Percentiles rank a stretch among this genome's conserved stretches.
These are phyloP conservation scores for Coemansia biformis DNA, from an alignment of 192 early-diverging fungal genomes.

Conservation along the genomic window DNA sequence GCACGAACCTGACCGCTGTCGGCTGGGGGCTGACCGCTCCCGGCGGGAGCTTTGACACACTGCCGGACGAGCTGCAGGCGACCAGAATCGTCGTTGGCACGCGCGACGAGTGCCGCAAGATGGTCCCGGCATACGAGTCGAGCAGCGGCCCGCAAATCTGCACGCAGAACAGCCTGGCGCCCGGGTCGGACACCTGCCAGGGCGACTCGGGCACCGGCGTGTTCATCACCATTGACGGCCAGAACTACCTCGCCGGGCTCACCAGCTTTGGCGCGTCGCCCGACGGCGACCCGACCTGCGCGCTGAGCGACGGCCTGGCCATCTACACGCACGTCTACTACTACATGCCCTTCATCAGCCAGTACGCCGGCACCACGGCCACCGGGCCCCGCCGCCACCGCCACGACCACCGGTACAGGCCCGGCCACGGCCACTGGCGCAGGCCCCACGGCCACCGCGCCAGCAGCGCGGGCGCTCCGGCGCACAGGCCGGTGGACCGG, in stretches of 20 bases:
- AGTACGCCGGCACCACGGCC: background rate
- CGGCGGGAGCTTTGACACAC: background rate
- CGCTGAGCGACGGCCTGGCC: conserved; percentile 34
- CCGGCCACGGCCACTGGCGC: no score
- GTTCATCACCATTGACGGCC: conserved; percentile 11
- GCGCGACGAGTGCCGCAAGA: conserved; percentile 17
- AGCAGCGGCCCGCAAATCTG: conserved; percentile 46
- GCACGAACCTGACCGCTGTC: conserved; percentile 19
- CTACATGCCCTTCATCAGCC: conserved; percentile 23
- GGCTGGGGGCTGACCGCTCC: conserved; percentile 34
- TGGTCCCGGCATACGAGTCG: conserved; percentile 22
- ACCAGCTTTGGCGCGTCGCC: conserved; percentile 42
- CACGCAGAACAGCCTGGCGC: conserved; percentile 36
- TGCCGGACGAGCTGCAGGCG: conserved; percentile 23
- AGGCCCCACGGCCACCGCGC: no score
- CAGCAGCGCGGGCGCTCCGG: no score
- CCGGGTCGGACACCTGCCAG: conserved; percentile 40
- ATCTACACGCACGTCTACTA: conserved; percentile 38
- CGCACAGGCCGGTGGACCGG: no score
- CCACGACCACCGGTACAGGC: no score
- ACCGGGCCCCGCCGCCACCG: no score
- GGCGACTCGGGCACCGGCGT: conserved; percentile 45
- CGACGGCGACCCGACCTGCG: conserved; percentile 34
- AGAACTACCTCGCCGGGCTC: conserved; percentile 25
- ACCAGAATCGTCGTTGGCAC: conserved; percentile 25